A percentile compares a stretch with the other conserved stretches of the same genome.
phyloP scores from a whole-genome alignment of 108 stramenopile species.

The Bacterosira constricta region DNA sequence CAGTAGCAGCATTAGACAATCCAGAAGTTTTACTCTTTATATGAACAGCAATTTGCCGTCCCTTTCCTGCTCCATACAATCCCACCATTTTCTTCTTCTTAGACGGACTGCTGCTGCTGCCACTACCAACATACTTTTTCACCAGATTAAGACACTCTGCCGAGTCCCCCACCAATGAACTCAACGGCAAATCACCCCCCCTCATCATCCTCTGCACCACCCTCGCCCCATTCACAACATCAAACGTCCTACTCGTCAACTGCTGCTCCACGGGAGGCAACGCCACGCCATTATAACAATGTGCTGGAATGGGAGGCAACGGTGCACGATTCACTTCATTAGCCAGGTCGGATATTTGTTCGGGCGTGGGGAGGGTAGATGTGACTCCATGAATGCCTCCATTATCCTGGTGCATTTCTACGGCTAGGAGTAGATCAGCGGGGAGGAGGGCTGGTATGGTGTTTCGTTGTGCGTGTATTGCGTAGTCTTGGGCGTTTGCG shows the following conservation, averaged over 20 bases:
- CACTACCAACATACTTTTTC: not conserved
- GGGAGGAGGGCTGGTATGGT: slow-evolving; percentile 45
- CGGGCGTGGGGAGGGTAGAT: slow-evolving; percentile 58
- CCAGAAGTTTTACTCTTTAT: slow-evolving; percentile 16
- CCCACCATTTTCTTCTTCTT: not conserved
- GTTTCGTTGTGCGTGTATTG: slow-evolving; percentile 52
- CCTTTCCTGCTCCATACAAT: slow-evolving; percentile 30
- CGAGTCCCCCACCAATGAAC: not conserved
- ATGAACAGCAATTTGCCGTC: slow-evolving; percentile 29
- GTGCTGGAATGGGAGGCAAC: slow-evolving; percentile 72
- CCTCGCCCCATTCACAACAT: slow-evolving; percentile 78
- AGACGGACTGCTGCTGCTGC: not conserved
- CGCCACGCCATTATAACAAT: slow-evolving; percentile 76
- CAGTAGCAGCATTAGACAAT: too few species aligned
- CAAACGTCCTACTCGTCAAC: slow-evolving; percentile 79
- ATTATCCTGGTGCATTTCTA: slow-evolving; percentile 60
- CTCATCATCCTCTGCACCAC: slow-evolving; percentile 58
- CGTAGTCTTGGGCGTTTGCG: slow-evolving; percentile 82
- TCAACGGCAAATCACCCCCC: slow-evolving; percentile 27
- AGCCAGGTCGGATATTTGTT: slow-evolving; percentile 46
- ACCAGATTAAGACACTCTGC: not conserved
- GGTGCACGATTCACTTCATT: slow-evolving; percentile 68
- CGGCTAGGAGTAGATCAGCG: slow-evolving; percentile 52
- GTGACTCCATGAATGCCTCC: slow-evolving; percentile 26
- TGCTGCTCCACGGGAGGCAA: slow-evolving; percentile 69